Conservation (phyloP, 2,329 filamentous ascomycete genomes). For the Sporothrix inflata region DNA sequence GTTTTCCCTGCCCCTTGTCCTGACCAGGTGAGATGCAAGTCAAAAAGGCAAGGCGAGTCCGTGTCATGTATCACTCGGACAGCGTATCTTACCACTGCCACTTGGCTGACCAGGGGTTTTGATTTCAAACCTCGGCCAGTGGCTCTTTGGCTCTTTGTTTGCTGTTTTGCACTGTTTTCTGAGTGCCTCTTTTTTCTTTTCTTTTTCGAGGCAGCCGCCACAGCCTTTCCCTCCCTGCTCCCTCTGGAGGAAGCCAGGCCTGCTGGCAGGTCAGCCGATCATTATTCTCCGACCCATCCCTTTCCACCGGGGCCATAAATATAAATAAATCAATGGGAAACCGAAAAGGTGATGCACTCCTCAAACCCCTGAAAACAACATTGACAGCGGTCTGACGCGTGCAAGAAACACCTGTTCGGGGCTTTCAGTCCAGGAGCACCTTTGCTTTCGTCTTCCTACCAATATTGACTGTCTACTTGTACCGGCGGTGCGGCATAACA, state of each 20-base stretch:
- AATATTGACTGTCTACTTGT: neutral
- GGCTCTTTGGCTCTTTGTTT: neutral
- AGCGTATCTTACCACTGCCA: neutral
- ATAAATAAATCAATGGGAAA: too few relatives aligned
- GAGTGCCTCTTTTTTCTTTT: neutral
- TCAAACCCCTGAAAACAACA: constrained; percentile 3
- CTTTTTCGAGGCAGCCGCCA: neutral
- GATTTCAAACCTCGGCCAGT: constrained; percentile 16
- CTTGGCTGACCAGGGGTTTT: neutral
- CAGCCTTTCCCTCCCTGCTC: constrained; percentile 1
- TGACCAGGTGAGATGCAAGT: constrained; percentile 4
- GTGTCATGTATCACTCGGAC: constrained; percentile 9
- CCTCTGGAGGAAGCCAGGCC: neutral
- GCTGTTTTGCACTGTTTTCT: neutral
- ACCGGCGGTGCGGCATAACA: neutral
- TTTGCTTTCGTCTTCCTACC: neutral
- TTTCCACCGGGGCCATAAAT: too few relatives aligned
- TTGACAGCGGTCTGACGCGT: neutral
- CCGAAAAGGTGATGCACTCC: neutral
- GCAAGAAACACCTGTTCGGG: neutral
- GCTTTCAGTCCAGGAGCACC: neutral
- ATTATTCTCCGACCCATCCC: too few relatives aligned
- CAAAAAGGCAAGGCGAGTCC: constrained; percentile 1
- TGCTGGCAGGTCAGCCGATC: constrained; percentile 13
- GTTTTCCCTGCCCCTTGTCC: neutral